Evolutionary conservation across 371 early-diverging fungal genomes (phyloP).

Genomic region (Dinochytrium kinnereticum): DNA sequence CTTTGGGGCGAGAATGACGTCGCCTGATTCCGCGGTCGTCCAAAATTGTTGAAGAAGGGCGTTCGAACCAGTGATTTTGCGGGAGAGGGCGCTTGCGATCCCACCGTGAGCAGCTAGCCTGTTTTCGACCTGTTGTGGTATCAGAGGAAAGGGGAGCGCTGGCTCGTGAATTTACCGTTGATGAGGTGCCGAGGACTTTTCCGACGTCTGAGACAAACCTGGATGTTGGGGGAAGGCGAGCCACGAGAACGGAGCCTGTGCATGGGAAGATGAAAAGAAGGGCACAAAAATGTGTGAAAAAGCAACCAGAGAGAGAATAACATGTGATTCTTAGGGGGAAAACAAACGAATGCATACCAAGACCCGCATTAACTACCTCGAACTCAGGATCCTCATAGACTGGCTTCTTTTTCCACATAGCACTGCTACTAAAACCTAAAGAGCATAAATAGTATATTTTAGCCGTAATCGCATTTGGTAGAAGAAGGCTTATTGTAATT

Average conservation of each 20-base stretch:
- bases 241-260: constrained; percentile 14
- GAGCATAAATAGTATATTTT: too few species aligned
- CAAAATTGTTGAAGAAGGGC: constrained; percentile 18
- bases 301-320: background rate
- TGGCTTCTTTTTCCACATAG: constrained; percentile 17
- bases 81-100: background rate
- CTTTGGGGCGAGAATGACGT: constrained; percentile 23
- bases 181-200: constrained; percentile 12
- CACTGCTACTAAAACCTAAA: background rate
- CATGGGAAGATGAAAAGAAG: background rate
- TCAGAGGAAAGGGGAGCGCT: background rate
- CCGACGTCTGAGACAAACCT: constrained; percentile 21
- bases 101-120: constrained; percentile 11
- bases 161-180: background rate
- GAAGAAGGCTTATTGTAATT: too few species aligned
- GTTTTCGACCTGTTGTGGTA: constrained; percentile 5
- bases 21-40: constrained; percentile 14
- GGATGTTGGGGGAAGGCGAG: constrained; percentile 18
- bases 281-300: background rate
- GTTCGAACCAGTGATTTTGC: background rate
- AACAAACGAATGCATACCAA: background rate
- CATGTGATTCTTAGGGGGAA: too few species aligned
- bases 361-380: constrained; percentile 8
- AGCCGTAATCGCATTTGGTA: too few species aligned
- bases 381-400: constrained; percentile 5